Conservation (phyloP, 495 filamentous ascomycete species). For the Aspergillus baeticus region DNA sequence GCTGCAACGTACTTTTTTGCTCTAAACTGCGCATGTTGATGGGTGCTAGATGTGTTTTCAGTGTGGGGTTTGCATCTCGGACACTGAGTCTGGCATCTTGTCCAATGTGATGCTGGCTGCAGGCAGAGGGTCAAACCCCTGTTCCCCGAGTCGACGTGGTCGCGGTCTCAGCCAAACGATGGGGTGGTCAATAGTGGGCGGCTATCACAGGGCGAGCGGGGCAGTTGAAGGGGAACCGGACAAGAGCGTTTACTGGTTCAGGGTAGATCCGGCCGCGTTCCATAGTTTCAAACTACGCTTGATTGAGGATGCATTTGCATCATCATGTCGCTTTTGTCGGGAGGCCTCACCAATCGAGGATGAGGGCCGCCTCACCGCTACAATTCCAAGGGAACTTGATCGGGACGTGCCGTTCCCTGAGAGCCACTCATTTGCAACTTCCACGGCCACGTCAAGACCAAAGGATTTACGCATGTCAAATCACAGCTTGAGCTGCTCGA, state of each 20-base stretch:
- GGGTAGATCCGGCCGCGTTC: constrained; percentile 10
- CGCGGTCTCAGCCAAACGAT: constrained; percentile 18
- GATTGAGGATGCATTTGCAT: constrained; percentile 1
- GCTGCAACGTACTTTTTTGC: background rate
- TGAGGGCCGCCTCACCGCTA: constrained; percentile 2
- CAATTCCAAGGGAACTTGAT: background rate
- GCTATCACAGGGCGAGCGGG: constrained; percentile 21
- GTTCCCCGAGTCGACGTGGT: constrained; percentile 25
- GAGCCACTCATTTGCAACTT: constrained; percentile 1
- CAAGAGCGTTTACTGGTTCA: constrained; percentile 6
- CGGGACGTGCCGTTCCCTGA: constrained; percentile 7
- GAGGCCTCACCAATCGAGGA: constrained; percentile 2
- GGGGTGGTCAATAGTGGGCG: background rate
- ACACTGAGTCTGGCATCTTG: constrained; percentile 8
- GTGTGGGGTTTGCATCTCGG: background rate
- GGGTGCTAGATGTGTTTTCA: constrained; percentile 6
- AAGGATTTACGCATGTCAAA: constrained; percentile 12
- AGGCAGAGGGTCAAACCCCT: constrained; percentile 1
- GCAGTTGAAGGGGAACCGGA: background rate
- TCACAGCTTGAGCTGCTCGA: constrained; percentile 26
- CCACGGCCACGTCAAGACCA: constrained; percentile 23
- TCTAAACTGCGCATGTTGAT: background rate
- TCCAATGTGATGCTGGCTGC: constrained; percentile 9
- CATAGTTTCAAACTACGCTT: constrained; percentile 11
- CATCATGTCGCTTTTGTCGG: background rate